Base-by-base conservation (phyloP, 352 stramenopile species). In the Pythium inflatum region DNA sequence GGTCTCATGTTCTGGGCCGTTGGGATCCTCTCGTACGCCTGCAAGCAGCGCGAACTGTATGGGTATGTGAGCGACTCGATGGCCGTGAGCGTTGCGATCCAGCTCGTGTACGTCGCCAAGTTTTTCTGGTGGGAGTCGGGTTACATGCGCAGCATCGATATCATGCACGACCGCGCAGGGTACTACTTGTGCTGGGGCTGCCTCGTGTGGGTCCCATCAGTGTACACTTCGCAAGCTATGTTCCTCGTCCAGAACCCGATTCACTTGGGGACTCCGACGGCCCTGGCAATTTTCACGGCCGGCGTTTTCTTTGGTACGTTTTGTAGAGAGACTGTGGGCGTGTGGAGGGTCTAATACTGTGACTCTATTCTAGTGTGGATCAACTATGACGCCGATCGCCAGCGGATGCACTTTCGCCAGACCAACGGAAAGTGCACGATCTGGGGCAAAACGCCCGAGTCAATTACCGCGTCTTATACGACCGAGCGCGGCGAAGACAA, bases 71-170 rank as follows among this genome's bases (percentile, higher is more conserved):
- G 93, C 63, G 88, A 97, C 80, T 97, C 88, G 60, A 97, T 97
- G 85, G 70, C 85, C 25, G 81, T 96, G 46, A 94, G 87, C 61
- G 92, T 96, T 8, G 76, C 65, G 5, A 81, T 98, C 38, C 94
- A 98, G 76, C 78, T 98, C 57, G 76, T 98, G 55, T 99, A 99
- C 82, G 79, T 99, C 14, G 89, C 87, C 76, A 99, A 99, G 82
- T 99, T 99, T 79, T 99, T 98, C 79, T 90, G 92, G 75, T 98
- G 95, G 93, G 93, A 98, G 77, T 87, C 87, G 18, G 90, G 91
- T 28, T 99, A 99, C 89, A 98, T 99, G 94, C 94, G 94, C 76
- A 98, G 85, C 57, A 99, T 99, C 78, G 97, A 99, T 79, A 99
- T 99, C 73, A 91, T 97, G 89, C 89, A 97, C 79, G 93, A 98